phyloP scores from a whole-genome alignment of 768 basidiomycete genomes.

The Boletus insuetus region DNA sequence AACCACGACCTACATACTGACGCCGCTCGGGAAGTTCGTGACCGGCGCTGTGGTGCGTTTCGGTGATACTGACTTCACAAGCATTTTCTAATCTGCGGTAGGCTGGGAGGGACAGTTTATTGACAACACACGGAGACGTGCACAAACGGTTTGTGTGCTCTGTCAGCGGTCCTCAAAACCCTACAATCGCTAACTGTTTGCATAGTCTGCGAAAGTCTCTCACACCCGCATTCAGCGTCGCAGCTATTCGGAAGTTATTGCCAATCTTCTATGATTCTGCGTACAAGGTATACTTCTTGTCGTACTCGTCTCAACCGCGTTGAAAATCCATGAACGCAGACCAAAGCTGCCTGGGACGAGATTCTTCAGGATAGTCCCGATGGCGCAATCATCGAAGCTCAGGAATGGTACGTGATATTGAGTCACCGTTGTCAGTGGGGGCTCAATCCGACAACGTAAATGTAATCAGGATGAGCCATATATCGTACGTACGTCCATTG shows the following conservation, averaged over 20 bases:
- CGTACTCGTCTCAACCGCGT: too few relatives aligned
- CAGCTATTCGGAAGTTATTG: constrained; percentile 34
- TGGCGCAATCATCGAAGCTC: constrained; percentile 43
- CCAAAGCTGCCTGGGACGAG: constrained; percentile 31
- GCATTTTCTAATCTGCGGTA: neutral
- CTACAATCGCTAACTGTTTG: neutral
- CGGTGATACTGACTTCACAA: too few relatives aligned
- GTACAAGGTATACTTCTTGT: constrained; percentile 32
- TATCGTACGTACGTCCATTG: constrained; percentile 34
- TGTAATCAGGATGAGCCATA: constrained; percentile 40
- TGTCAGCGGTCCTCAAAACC: neutral
- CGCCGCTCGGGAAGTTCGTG: constrained; percentile 17
- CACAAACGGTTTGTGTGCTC: constrained; percentile 10
- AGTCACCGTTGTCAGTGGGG: neutral
- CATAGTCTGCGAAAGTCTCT: constrained; percentile 35
- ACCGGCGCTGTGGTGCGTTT: constrained; percentile 33
- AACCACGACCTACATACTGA: constrained; percentile 37
- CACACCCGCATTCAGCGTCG: constrained; percentile 39
- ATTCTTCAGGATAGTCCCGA: constrained; percentile 23
- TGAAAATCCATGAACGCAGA: constrained; percentile 14
- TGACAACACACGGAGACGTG: constrained; percentile 19
- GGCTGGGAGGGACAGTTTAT: constrained; percentile 10
- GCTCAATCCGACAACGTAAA: neutral
- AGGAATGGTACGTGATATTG: constrained; percentile 37
- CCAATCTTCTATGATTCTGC: constrained; percentile 39